Evolutionary conservation across 1,284 basidiomycete species (phyloP), one percentile per base, ranked within the genome.

Genomic region (Anthracocystis walkeri): DNA sequence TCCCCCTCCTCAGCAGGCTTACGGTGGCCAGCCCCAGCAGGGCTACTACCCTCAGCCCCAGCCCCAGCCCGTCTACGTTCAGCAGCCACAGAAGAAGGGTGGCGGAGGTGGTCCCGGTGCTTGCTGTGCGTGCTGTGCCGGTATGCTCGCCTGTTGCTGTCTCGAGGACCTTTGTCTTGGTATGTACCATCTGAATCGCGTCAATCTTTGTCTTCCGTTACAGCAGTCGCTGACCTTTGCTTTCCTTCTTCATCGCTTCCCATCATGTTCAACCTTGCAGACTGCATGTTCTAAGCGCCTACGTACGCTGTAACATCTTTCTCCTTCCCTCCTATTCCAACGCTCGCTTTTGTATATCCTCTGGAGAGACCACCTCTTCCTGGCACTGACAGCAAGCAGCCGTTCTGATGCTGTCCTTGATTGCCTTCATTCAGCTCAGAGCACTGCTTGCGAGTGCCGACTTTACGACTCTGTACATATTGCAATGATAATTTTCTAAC

Each of bases 131-230:
- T 77, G 75, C 75, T 77, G 75, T 58, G 75, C 75, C 44, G 75
- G 75, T 77, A 77, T 77, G 75, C 70, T 77, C 51, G 75, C 75
- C 23, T 77, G 75, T 44, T 77, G 75, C 66, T 77, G 75, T 64
- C 70, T 77, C 59, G 75, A 77, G 55, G 75, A 77, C 52, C 75
- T 77, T 46, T 77, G 75, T 73, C 75, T 77, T 38, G 73, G 67
- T 70, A 60, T n/a, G 58, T 57, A 45, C 14, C 14, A 10, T 16
- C 12, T 29, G 23, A n/a, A 16, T 25, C 10, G 12, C 6, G 7
- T 33, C 7, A 4, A n/a, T 38, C 12, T 14, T 20, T 27, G 14
- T n/a, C 27, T 18, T 12, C 20, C 8, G 41, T 51, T 29, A 21
- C 49, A 14, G 14, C 29, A 33, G 16, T 23, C 14, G 21, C 51